A percentile compares a stretch with the other conserved stretches of the same genome.
phyloP scores from a whole-genome alignment of 495 filamentous ascomycete species.

The Hypoxylon lienhwacheense region DNA sequence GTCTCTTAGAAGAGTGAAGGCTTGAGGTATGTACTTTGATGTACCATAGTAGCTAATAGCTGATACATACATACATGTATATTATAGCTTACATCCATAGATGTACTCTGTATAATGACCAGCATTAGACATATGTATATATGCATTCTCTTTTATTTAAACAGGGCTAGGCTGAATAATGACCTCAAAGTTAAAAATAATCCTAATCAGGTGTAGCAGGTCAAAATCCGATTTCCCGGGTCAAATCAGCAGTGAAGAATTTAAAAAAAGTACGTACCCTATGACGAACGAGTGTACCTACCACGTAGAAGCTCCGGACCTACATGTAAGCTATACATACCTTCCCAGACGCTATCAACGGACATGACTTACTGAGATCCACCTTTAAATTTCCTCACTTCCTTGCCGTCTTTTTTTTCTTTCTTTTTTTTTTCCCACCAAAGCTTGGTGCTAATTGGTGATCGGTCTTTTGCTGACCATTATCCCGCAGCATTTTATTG shows the following conservation, averaged over 20 bases:
- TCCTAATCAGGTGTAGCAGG: slow-evolving; percentile 4
- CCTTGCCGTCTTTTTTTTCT: slow-evolving; percentile 18
- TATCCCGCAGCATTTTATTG: slow-evolving; percentile 22
- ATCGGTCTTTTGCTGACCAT: slow-evolving; percentile 22
- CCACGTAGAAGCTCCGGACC: slow-evolving; percentile 10
- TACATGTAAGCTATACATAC: background rate
- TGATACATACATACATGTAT: background rate
- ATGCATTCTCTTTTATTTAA: background rate
- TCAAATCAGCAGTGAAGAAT: too few relatives aligned
- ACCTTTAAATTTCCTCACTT: slow-evolving; percentile 27
- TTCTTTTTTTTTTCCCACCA: too few relatives aligned
- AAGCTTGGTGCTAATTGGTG: slow-evolving; percentile 23
- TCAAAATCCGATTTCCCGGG: slow-evolving; percentile 14
- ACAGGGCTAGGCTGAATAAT: slow-evolving; percentile 11
- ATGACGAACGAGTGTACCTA: too few relatives aligned
- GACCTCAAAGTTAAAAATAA: background rate
- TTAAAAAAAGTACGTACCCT: too few relatives aligned
- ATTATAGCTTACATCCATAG: background rate
- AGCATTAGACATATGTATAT: background rate
- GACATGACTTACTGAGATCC: too few relatives aligned
- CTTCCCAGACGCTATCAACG: too few relatives aligned
- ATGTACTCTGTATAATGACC: background rate
- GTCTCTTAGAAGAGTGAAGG: too few relatives aligned
- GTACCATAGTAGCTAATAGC: too few relatives aligned
- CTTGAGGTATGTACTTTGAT: too few relatives aligned